Base-by-base conservation (phyloP, 345 rosid genomes). In the Hypericum androsaemum region DNA sequence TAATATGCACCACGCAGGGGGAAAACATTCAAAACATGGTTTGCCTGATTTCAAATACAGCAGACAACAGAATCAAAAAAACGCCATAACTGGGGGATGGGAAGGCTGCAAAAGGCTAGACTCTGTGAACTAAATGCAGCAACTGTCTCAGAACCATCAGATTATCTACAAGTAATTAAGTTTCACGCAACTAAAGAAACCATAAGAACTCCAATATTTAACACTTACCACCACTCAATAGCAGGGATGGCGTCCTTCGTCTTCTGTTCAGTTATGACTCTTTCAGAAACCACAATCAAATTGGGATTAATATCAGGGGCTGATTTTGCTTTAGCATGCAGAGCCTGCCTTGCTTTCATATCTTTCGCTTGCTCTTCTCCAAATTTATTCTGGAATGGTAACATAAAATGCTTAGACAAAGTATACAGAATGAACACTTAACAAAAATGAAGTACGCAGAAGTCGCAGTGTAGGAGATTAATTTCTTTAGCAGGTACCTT, bases 351-450 rank as follows among this genome's bases (percentile, higher is more conserved):
- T 37, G 86, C 86, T 76, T 76, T 89, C 32, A 82, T 77, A 73
- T 92, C 98, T 63, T 77, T 88, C 47, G 88, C 95, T 64, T 83
- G 74, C 37, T 94, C 98, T 74, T 88, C 98, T 59, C 98, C 98
- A 75, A 81, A 92, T 73, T 83, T 94, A 77, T 77, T 81, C 97
- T 92, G 69, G 6, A 43, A 54, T 66, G 22, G 56, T 52, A 58
- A 62, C 41, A 54, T 11, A 59, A 44, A 28, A 38, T 45, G 44
- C 55, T 41, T 13, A 71, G 37, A 37, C 10, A 42, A 43, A 16
- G 39, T 11, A 57, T 47, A 17, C 7, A 37, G 45, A 43, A 9
- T 9, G 11, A 8, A 41, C 11, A 41, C 12, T 7, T 9, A 7
- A 50, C 12, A 41, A 52, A 11, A 2, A 17, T 12, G 43, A 11